Evolutionary conservation across 2,329 filamentous ascomycete species (phyloP), one percentile per base, ranked within the genome.

Genomic region (Pyrenophora graminea): DNA sequence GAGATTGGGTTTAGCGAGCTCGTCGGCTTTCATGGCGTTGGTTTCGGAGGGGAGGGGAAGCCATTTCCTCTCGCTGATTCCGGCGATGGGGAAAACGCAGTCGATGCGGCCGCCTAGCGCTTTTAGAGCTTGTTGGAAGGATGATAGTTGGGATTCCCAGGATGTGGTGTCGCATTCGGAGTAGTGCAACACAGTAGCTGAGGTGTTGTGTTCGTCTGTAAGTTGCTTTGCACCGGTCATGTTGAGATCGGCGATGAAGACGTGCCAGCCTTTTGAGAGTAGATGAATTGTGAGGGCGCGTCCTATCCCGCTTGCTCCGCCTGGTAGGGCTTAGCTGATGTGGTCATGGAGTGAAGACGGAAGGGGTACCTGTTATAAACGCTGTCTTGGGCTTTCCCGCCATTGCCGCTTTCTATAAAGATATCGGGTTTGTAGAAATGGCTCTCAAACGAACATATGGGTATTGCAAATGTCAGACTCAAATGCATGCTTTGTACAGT

Each of bases 241-340:
- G 51, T 74, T 64, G 27, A 57, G 54, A 50, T 77, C 74, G 25
- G 82, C 73, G 2, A 81, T 79, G 48, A 77, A 79, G 31, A 84
- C 78, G 33, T 77, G 74, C 53, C 82, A 77, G 59, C 62, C 62
- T 52, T 61, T 57, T 3, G 44, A 45, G 10, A 67, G 58, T 27
- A 74, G 68, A 49, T 66, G 66, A 9, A 61, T 42, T 13, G 64
- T 55, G 4, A 74, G 59, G 7, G 71, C 70, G 10, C 53, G 64
- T 10, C 68, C 72, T 21, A 75, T 74, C 48, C 73, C 73, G 42
- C 66, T 66, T 41, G 61, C 61, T 18, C 63, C 60, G 36, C 64
- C 62, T 64, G 19, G 25, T 7, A 15, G 23, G 4, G 12, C 13
- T 45, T 19, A 43, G 15, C 5, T 18, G 12, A 2, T 36, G 15